Conservation (phyloP, 345 rosid genomes). For the Arabidopsis arenosa region DNA sequence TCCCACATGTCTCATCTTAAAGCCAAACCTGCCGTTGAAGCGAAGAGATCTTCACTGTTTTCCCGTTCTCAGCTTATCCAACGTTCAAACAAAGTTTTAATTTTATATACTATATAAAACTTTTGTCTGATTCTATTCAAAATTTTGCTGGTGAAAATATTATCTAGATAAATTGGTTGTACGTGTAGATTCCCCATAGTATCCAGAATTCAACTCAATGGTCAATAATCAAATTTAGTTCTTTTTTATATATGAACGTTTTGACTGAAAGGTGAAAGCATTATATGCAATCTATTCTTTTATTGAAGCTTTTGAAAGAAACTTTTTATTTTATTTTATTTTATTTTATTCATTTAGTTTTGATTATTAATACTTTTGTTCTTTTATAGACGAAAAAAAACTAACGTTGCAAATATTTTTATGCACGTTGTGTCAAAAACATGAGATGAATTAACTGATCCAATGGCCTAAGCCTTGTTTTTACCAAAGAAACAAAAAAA, state of each 20-base stretch:
- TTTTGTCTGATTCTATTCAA: conserved; percentile 4
- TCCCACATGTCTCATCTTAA: conserved; percentile 47
- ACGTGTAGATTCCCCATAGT: background rate
- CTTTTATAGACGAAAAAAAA: background rate
- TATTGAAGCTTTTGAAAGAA: background rate
- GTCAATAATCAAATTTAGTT: background rate
- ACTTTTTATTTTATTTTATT: background rate
- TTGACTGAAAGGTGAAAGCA: background rate
- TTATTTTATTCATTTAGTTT: background rate
- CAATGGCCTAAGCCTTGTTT: background rate
- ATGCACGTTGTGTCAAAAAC: background rate
- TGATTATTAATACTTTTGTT: background rate
- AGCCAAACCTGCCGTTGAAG: conserved; percentile 57
- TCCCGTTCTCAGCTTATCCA: conserved; percentile 20
- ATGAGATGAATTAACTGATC: background rate
- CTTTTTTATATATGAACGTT: background rate
- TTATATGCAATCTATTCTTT: background rate
- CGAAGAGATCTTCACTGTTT: conserved; percentile 43
- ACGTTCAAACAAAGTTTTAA: conserved; percentile 25
- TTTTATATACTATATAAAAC: conserved; percentile 1
- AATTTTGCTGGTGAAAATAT: conserved; percentile 1
- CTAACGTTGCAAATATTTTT: background rate
- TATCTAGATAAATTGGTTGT: background rate
- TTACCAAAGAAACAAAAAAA: background rate
- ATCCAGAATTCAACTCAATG: background rate